A percentile compares a stretch with the other conserved stretches of the same genome.
phyloP scores from a whole-genome alignment of 2,329 filamentous ascomycete species.

The Trichoderma atrobrunneum region DNA sequence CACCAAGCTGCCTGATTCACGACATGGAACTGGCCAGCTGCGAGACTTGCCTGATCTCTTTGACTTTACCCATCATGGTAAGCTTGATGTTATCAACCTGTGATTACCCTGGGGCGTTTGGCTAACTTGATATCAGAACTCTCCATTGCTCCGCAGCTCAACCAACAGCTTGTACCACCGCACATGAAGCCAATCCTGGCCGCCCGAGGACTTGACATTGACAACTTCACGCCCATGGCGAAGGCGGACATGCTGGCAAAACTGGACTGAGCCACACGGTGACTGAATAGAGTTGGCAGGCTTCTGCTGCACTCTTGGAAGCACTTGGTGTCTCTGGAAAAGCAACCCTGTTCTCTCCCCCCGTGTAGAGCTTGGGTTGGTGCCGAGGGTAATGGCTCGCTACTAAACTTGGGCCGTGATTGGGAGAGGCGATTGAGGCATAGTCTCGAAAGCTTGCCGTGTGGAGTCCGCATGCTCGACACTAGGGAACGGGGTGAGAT shows the following conservation, averaged over 20 bases:
- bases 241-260: conserved; percentile 98
- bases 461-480: conserved; percentile 20
- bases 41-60: conserved; percentile 86
- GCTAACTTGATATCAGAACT: conserved; percentile 62
- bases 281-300: conserved; percentile 33
- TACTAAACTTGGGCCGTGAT: conserved; percentile 27
- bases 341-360: conserved; percentile 30
- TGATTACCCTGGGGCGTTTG: not conserved
- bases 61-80: conserved; percentile 92
- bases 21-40: conserved; percentile 75
- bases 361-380: conserved; percentile 29
- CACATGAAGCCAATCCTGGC: conserved; percentile 75
- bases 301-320: conserved; percentile 32
- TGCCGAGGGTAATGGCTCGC: conserved; percentile 31
- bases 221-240: conserved; percentile 85
- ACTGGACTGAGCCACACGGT: conserved; percentile 68
- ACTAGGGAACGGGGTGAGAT: conserved; percentile 26
- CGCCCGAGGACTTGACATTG: conserved; percentile 81
- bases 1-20: conserved; percentile 89
- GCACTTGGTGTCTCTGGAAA: conserved; percentile 32
- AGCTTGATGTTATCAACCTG: conserved; percentile 31
- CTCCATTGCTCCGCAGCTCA: conserved; percentile 88
- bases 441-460: conserved; percentile 29
- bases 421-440: conserved; percentile 30
- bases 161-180: conserved; percentile 79